Evolutionary conservation across 345 rosid species (phyloP).

Genomic region (Murraya paniculata): DNA sequence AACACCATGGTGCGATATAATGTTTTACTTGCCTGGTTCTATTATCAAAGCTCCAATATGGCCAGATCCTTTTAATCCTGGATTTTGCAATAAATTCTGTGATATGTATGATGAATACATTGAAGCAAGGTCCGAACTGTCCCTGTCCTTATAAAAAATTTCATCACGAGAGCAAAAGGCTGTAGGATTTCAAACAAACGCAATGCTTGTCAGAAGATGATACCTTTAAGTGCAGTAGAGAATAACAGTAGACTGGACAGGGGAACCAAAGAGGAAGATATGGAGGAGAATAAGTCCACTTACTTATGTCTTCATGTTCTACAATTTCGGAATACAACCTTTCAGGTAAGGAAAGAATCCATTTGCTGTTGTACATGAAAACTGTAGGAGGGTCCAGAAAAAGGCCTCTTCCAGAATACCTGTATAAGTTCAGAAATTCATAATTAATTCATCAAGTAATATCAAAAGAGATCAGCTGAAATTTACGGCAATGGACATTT

Average conservation of each 20-base stretch:
- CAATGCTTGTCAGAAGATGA: constrained; percentile 15
- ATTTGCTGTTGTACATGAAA: constrained; percentile 48
- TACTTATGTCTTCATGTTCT: constrained; percentile 39
- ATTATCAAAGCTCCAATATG: constrained; percentile 81
- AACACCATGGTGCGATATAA: background rate
- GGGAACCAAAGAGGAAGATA: constrained; percentile 4
- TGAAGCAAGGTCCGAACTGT: constrained; percentile 56
- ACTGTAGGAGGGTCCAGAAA: constrained; percentile 92
- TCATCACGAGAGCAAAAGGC: constrained; percentile 65
- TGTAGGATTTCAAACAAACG: constrained; percentile 30
- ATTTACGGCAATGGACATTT: background rate
- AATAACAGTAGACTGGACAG: background rate
- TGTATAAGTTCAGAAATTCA: constrained; percentile 23
- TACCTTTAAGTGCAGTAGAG: constrained; percentile 6
- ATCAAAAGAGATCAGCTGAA: background rate
- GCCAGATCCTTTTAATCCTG: constrained; percentile 28
- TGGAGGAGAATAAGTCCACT: constrained; percentile 17
- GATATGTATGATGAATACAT: constrained; percentile 62
- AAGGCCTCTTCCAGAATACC: constrained; percentile 94
- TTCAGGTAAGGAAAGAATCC: constrained; percentile 73
- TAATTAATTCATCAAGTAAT: background rate
- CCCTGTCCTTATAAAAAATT: constrained; percentile 63
- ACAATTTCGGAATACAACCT: constrained; percentile 31
- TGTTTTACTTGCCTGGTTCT: constrained; percentile 74
- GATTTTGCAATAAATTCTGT: constrained; percentile 36